A percentile compares a stretch with the other conserved stretches of the same genome.
Evolutionary conservation across 495 filamentous ascomycete species (phyloP).

Genomic region (Lasiosphaeria miniovina): DNA sequence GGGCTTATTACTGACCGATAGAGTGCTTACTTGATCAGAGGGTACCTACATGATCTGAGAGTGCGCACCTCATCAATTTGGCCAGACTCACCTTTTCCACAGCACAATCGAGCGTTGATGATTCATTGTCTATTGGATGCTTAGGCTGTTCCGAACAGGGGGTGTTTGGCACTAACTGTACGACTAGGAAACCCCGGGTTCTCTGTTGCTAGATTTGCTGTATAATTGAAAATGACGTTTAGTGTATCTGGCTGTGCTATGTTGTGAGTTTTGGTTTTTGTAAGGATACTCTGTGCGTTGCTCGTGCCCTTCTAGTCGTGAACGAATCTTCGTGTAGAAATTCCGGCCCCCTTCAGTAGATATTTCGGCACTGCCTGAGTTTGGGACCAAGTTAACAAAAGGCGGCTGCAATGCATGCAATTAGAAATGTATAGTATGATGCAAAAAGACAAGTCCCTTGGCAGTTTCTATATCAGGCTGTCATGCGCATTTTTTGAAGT

Average conservation of each 20-base stretch:
- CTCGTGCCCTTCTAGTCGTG: too few species aligned
- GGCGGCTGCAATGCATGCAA: too few species aligned
- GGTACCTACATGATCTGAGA: slow-evolving; percentile 3
- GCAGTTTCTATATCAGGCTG: not conserved
- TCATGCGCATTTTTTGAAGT: not conserved
- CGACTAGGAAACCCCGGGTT: slow-evolving; percentile 11
- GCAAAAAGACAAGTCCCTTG: not conserved
- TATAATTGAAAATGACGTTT: too few species aligned
- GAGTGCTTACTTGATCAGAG: slow-evolving; percentile 9
- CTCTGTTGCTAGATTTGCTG: not conserved
- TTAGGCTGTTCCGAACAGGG: not conserved
- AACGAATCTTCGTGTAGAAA: too few species aligned
- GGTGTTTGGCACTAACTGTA: slow-evolving; percentile 23
- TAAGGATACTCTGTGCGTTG: too few species aligned
- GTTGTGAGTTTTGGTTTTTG: too few species aligned
- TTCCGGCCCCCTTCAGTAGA: too few species aligned
- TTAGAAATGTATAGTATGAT: too few species aligned
- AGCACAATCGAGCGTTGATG: slow-evolving; percentile 5
- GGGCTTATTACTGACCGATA: slow-evolving; percentile 27
- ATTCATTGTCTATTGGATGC: not conserved
- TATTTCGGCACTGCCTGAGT: too few species aligned
- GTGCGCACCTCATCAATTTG: slow-evolving; percentile 12
- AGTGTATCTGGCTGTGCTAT: too few species aligned
- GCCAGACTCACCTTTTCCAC: slow-evolving; percentile 9
- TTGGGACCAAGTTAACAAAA: too few species aligned